Percentiles rank a stretch among this genome's conserved stretches.
Conservation (phyloP, 805 yeast genomes). For the Kodamaea lidongshanica region DNA sequence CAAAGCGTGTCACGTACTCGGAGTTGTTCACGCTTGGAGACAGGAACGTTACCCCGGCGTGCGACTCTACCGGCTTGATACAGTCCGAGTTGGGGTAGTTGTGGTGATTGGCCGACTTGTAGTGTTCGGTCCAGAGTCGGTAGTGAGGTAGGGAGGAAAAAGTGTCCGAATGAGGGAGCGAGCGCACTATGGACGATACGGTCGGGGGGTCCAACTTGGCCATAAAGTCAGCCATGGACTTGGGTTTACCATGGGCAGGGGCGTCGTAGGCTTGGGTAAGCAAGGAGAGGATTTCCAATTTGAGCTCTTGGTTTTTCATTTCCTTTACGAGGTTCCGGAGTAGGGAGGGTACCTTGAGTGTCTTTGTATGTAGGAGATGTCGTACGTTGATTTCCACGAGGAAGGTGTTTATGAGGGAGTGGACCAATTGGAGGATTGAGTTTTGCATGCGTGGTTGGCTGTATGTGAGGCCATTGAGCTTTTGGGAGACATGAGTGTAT, state of each 20-base stretch:
- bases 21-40: constrained; percentile 12
- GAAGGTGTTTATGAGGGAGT: constrained; percentile 20
- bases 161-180: constrained; percentile 11
- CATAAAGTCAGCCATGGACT: constrained; percentile 12
- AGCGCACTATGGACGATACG: constrained; percentile 9
- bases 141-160: constrained; percentile 21
- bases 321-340: constrained; percentile 15
- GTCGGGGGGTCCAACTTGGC: constrained; percentile 10
- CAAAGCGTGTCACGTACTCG: constrained; percentile 16
- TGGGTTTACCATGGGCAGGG: constrained; percentile 9
- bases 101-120: constrained; percentile 28
- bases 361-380: constrained; percentile 10
- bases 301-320: constrained; percentile 13
- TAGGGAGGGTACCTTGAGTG: constrained; percentile 6
- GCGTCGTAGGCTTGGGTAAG: constrained; percentile 9
- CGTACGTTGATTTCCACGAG: constrained; percentile 26
- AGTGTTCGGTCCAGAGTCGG: constrained; percentile 19
- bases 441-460: constrained; percentile 14
- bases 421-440: constrained; percentile 18
- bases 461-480: constrained; percentile 2
- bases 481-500: no score
- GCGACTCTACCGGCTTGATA: constrained; percentile 13
- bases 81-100: constrained; percentile 29
- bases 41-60: constrained; percentile 11
- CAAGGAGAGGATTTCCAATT: constrained; percentile 15